Percentiles rank a stretch among this genome's conserved stretches.
These are phyloP conservation scores for Sclerotinia subarctica DNA, from an alignment of 2,329 filamentous ascomycete species.

Conservation along the genomic window DNA sequence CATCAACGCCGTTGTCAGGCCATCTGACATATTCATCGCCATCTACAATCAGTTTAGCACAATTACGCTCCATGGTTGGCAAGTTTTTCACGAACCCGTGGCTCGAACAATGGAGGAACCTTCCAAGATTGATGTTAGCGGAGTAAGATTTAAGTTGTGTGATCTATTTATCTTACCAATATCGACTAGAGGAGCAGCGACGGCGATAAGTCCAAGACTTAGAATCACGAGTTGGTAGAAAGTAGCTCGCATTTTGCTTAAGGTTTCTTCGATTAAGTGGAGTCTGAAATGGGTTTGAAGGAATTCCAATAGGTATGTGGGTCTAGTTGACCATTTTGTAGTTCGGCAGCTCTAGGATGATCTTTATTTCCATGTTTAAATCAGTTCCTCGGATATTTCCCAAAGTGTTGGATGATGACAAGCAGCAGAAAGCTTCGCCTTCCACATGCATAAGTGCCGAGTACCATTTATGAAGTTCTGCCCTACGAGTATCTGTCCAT, in stretches of 20 bases:
- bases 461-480: neutral
- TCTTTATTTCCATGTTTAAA: neutral
- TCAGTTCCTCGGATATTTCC: neutral
- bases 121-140: neutral
- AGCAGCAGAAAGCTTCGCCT: slow-evolving; percentile 5
- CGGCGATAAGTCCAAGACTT: neutral
- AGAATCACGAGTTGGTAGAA: neutral
- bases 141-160: neutral
- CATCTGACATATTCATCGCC: slow-evolving; percentile 11
- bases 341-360: neutral
- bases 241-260: neutral
- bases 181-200: slow-evolving; percentile 5
- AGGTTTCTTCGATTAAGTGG: neutral
- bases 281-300: neutral
- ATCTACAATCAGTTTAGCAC: neutral
- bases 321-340: slow-evolving; percentile 5
- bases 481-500: neutral
- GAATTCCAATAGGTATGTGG: neutral
- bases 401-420: slow-evolving; percentile 5
- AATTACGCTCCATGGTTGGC: neutral
- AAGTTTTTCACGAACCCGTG: neutral
- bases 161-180: neutral
- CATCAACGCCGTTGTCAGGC: slow-evolving; percentile 8
- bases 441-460: slow-evolving; percentile 14
- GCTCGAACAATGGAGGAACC: neutral